Evolutionary conservation across 768 basidiomycete genomes (phyloP), one percentile per base, ranked within the genome.

Genomic region (Tephrocybe sp.): DNA sequence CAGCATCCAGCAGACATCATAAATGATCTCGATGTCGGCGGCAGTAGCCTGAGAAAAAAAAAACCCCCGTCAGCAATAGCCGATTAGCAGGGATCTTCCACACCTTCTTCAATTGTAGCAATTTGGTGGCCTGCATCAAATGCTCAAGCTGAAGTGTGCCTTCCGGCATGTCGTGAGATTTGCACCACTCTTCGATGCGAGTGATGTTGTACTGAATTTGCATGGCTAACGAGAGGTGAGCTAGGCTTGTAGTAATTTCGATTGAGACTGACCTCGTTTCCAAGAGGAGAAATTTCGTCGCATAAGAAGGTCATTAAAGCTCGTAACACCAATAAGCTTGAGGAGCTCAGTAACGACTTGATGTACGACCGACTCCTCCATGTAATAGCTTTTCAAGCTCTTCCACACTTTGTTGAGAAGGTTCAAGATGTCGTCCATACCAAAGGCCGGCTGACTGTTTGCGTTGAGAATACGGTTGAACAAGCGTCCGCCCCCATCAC

Each of bases 121-220:
- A 73, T 72, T 99, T 98, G 62, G 97, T 98, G 49, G 97, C 97
- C 76, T 99, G 97, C 93, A 98, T 97, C 72, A 99, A 79, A 72
- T 98, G 95, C 71, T 99, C 97, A 49, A 99, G 77, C 68, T 98
- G 97, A 24, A 99, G 78, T 15, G 93, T 92, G 8, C 97, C 97
- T 67, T 99, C 97, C 1, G 96, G 97, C 93, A 99, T 98, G 65
- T 97, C 93, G 64, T 98, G 97, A 21, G 97, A 95, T 73, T 99
- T 98, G 77, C 97, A 99, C 97, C 97, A 98, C 71, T 98, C 95
- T 63, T 95, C 93, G 62, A 95, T 90, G 23, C 90, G 85, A 25
- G 95, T 98, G 65, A 98, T 97, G 65, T 98, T 98, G 69, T 99
- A 99, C 67, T 99, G 97, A 51, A 99, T 98, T 81, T 99, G 97